Conservation (phyloP, 2,329 filamentous ascomycete genomes). For the Colletotrichum tropicale region DNA sequence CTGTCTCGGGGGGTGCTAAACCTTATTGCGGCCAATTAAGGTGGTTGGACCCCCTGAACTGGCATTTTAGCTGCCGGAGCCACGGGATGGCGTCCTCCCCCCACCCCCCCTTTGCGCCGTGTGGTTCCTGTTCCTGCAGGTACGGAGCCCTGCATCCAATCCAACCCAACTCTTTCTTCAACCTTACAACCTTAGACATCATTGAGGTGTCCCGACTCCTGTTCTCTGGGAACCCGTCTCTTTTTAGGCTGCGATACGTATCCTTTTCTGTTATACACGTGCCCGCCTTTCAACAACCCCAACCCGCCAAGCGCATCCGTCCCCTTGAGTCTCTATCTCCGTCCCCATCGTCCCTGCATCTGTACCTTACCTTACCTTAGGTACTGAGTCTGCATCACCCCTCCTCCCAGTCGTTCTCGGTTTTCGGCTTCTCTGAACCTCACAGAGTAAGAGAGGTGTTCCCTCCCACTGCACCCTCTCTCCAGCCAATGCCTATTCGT, state of each 20-base stretch:
- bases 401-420: neutral
- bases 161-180: neutral
- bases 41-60: constrained; percentile 7
- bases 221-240: neutral
- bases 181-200: neutral
- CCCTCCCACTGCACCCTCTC: neutral
- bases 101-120: neutral
- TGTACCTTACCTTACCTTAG: neutral
- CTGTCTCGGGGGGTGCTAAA: constrained; percentile 12
- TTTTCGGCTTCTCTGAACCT: constrained; percentile 3
- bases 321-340: neutral
- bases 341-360: neutral
- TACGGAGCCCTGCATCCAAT: neutral
- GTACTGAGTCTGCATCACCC: neutral
- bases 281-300: neutral
- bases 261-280: neutral
- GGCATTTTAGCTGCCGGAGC: constrained; percentile 16
- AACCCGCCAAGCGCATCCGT: neutral
- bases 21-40: constrained; percentile 15
- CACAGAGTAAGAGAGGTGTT: neutral
- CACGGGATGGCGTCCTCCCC: constrained; percentile 1
- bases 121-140: constrained; percentile 16
- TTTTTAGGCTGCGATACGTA: neutral
- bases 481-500: neutral
- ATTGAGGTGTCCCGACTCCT: neutral